Evolutionary conservation across 768 basidiomycete species (phyloP), one percentile per base, ranked within the genome.

Genomic region (Xerocomus potaroensis): DNA sequence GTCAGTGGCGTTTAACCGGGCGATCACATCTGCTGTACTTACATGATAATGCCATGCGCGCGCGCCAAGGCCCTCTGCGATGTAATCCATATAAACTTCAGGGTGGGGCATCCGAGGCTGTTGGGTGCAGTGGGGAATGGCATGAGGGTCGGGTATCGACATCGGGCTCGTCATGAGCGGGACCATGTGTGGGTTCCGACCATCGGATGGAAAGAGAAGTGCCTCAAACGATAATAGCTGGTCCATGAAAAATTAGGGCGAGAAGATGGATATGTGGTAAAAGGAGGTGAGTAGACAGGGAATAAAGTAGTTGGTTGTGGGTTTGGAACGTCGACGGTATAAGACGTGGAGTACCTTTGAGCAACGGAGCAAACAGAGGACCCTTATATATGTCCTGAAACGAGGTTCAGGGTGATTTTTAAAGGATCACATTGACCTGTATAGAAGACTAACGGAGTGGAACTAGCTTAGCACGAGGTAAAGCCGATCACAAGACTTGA

Each of bases 31-130:
- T 32, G 39, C 41, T 36, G n/a, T 22, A 65, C 72, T 56, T 52
- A 87, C 87, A 69, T 84, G 79, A 63, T 79, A 86, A 58, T 78
- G 77, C 87, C 87, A 90, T 14, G 81, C 78, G 47, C 80, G 75
- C 15, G 79, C 67, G 26, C 81, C 83, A 49, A 79, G 72, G 43
- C 78, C 76, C 67, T 89, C 85, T 59, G 84, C 86, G 56, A 91
- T 81, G 66, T 83, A 86, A 66, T 90, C 86, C 87, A 91, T 91
- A 60, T 85, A 80, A 33, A 87, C 78, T 64, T 90, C 87, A 10
- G 88, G 88, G 63, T 91, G 88, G 0, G 88, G 88, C 72, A 87
- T 77, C 43, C 83, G 80, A 37, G 79, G 68, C 26, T 74, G 74
- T 23, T 73, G 65, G 45, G 69, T 61, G 35, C 71, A 72, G 44